phyloP scores from a whole-genome alignment of 352 stramenopile genomes.

The Globisporangium cylindrosporum region DNA sequence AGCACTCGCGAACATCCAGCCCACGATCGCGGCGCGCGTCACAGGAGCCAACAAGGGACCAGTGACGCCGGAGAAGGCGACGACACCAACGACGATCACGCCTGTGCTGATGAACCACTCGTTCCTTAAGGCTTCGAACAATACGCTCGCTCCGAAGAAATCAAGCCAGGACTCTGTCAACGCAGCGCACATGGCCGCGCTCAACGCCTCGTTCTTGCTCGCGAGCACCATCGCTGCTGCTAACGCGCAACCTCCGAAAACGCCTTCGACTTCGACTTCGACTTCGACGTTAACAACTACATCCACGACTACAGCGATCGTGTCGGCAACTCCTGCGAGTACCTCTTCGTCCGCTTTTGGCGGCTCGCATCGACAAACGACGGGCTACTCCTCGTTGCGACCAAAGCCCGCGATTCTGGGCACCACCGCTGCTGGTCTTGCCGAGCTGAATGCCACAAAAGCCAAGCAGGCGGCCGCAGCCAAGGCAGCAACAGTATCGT shows the following conservation, averaged over 20 bases:
- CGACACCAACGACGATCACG: constrained; percentile 4
- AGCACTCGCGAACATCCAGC: neutral
- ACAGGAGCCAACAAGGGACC: neutral
- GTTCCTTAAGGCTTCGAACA: constrained; percentile 12
- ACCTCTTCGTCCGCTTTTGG: neutral
- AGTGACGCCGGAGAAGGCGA: neutral
- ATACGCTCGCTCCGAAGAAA: constrained; percentile 2
- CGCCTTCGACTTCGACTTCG: neutral
- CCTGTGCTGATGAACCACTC: constrained; percentile 12
- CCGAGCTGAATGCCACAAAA: neutral
- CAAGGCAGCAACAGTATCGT: neutral
- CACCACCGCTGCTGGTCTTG: constrained; percentile 1
- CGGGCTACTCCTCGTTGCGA: neutral
- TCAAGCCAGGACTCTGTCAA: neutral
- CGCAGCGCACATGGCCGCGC: constrained; percentile 3
- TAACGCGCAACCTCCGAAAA: neutral
- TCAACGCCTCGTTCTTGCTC: constrained; percentile 16
- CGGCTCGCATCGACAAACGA: neutral
- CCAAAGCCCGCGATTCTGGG: constrained; percentile 7
- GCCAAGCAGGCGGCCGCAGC: neutral
- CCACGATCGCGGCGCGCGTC: neutral
- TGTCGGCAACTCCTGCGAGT: neutral
- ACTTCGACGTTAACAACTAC: neutral
- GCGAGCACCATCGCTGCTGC: constrained; percentile 3
- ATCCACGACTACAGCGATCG: neutral